Evolutionary conservation across 208 protist genomes (phyloP).

Genomic region (Leishmania tropica): DNA sequence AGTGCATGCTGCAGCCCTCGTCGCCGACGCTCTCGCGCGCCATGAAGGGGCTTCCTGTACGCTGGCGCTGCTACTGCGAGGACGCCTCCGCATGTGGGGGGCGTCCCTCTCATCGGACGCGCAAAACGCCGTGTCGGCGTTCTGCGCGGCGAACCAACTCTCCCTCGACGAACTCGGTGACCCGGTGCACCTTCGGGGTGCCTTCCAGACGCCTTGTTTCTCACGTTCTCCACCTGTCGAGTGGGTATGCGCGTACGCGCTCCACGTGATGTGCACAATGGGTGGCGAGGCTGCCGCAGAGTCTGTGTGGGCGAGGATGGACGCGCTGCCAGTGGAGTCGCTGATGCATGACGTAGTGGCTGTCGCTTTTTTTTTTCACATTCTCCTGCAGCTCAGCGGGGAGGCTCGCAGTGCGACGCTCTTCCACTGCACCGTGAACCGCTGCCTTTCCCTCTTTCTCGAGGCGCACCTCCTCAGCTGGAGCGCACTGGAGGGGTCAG

Average conservation of each 20-base stretch:
- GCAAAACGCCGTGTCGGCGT: neutral
- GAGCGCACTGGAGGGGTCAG: slow-evolving; percentile 65
- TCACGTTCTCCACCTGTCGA: slow-evolving; percentile 19
- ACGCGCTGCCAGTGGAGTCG: slow-evolving; percentile 22
- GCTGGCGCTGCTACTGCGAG: slow-evolving; percentile 35
- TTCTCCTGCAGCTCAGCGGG: slow-evolving; percentile 28
- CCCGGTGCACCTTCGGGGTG: slow-evolving; percentile 11
- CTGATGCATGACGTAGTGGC: slow-evolving; percentile 20
- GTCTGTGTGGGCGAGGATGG: slow-evolving; percentile 6
- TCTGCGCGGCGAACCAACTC: slow-evolving; percentile 16
- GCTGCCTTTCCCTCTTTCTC: slow-evolving; percentile 44
- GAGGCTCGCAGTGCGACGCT: slow-evolving; percentile 8
- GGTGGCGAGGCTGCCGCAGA: neutral
- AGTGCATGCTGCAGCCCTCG: slow-evolving; percentile 17
- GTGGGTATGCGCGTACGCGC: slow-evolving; percentile 22
- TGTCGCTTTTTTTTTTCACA: slow-evolving; percentile 15
- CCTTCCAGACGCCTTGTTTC: slow-evolving; percentile 7
- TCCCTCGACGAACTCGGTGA: slow-evolving; percentile 33
- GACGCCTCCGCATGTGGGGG: slow-evolving; percentile 19
- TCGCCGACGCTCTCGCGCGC: slow-evolving; percentile 27
- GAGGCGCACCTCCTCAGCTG: slow-evolving; percentile 58
- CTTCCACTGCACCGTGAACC: slow-evolving; percentile 36
- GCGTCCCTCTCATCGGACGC: neutral
- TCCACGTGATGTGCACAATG: neutral
- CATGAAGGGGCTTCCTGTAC: slow-evolving; percentile 24